Conservation (phyloP, 495 filamentous ascomycete genomes). For the Endocarpon pusillum region DNA sequence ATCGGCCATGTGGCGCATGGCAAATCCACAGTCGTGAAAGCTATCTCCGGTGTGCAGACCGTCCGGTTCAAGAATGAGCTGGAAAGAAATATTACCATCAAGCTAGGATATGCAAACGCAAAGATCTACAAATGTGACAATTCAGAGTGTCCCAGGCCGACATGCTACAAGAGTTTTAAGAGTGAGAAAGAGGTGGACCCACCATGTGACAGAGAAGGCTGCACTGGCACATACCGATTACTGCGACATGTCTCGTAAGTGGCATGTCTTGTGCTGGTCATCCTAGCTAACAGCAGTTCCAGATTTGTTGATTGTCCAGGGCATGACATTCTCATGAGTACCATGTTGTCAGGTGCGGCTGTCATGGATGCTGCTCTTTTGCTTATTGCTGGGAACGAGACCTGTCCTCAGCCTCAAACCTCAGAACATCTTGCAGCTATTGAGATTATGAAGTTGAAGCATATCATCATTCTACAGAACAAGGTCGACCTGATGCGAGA, state of each 20-base stretch:
- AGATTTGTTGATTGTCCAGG: slow-evolving; percentile 97
- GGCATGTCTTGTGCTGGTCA: background rate
- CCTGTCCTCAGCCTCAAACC: slow-evolving; percentile 95
- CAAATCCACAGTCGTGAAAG: slow-evolving; percentile 96
- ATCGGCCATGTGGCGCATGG: slow-evolving; percentile 98
- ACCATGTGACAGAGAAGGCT: slow-evolving; percentile 85
- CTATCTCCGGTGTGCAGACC: slow-evolving; percentile 95
- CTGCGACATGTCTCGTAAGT: slow-evolving; percentile 78
- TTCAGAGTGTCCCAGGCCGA: slow-evolving; percentile 72
- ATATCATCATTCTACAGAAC: slow-evolving; percentile 98
- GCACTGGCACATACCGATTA: slow-evolving; percentile 65
- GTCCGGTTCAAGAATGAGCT: slow-evolving; percentile 99
- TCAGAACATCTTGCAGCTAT: slow-evolving; percentile 97
- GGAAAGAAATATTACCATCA: slow-evolving; percentile 98
- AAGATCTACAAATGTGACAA: slow-evolving; percentile 99
- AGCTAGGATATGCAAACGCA: slow-evolving; percentile 97
- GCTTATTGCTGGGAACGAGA: slow-evolving; percentile 96
- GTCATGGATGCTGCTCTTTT: slow-evolving; percentile 98
- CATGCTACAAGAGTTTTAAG: slow-evolving; percentile 93
- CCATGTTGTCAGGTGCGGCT: slow-evolving; percentile 96
- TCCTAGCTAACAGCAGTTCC: slow-evolving; percentile 4
- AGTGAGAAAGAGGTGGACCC: slow-evolving; percentile 96
- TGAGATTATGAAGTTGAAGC: slow-evolving; percentile 96
- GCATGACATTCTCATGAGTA: slow-evolving; percentile 99
- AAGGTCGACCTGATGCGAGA: slow-evolving; percentile 97